Base-by-base conservation (phyloP, 164 flowering plant species). In the Cinnamomum chago region DNA sequence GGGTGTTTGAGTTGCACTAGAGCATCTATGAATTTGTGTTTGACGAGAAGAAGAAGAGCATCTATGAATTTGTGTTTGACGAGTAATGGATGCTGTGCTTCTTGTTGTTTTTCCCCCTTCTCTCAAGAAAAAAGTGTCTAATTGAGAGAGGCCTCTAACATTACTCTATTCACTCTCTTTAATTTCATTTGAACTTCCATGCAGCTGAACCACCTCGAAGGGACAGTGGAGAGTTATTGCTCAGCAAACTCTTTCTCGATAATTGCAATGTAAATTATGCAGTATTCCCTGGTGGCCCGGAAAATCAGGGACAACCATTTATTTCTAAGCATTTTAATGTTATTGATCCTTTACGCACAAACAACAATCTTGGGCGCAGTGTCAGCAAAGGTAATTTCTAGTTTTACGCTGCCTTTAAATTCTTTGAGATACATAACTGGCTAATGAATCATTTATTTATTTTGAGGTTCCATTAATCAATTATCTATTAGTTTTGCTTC, bases 351-450 rank as follows among this genome's bases (percentile, higher is more conserved):
- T 84, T 96, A 76, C 95, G 97, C 65, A 84, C 85, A 70, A 96
- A 88, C 85, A 96, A 96, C 86, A 96, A 96, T 76, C 97, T 93
- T 79, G 99, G 99, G 20, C 92, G 99, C 47, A 96, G 99, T 86
- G 99, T 96, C 50, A 94, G 94, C 82, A 92, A 92, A 96, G 98
- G 99, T 96, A 86, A 27, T 58, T 40, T 22, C 47, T 40, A n/a
- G 72, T 30, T 64, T 18, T 24, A 5, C 22, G 52, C 28, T 55
- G 60, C 47, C 23, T 22, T 67, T 67, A 67, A 67, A 28, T 67
- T 67, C 69, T 13, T 67, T 17, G 20, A 28, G 20, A 28, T 67
- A 30, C n/a, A 33, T 5, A 17, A 28, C 69, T 30, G 17, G 7
- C 15, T 17, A 27, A 28, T 65, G 67, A 65, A 13, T 64, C 28